A percentile compares a stretch with the other conserved stretches of the same genome.
phyloP scores from a whole-genome alignment of 768 basidiomycete species.

The Hypholoma fasciculare region DNA sequence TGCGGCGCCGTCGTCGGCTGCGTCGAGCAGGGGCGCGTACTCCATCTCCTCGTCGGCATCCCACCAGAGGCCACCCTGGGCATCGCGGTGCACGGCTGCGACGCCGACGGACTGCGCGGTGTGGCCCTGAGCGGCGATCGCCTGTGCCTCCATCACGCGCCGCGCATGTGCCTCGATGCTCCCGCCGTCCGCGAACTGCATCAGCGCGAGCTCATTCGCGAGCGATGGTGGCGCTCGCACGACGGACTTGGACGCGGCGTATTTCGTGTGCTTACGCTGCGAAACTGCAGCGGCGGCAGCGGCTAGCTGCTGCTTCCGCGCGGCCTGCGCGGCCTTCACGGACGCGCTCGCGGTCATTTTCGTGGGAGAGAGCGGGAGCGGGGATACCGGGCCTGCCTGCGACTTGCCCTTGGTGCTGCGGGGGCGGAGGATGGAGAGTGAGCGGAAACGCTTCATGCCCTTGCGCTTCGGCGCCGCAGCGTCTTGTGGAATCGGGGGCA shows the following conservation, averaged over 20 bases:
- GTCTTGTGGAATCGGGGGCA: slow-evolving; percentile 21
- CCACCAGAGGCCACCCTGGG: slow-evolving; percentile 64
- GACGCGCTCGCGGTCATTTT: slow-evolving; percentile 18
- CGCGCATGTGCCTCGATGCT: slow-evolving; percentile 52
- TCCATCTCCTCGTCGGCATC: slow-evolving; percentile 75
- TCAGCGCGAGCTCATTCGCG: slow-evolving; percentile 63
- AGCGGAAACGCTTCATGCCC: slow-evolving; percentile 30
- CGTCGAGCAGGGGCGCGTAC: slow-evolving; percentile 58
- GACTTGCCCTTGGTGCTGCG: slow-evolving; percentile 34
- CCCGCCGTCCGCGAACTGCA: slow-evolving; percentile 72
- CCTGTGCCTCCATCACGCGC: slow-evolving; percentile 55
- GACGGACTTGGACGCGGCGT: neutral
- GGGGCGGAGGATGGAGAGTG: slow-evolving; percentile 48
- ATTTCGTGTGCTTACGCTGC: slow-evolving; percentile 41
- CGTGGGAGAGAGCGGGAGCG: slow-evolving; percentile 23
- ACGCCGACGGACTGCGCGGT: slow-evolving; percentile 29
- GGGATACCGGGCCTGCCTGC: slow-evolving; percentile 17
- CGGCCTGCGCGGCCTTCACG: slow-evolving; percentile 12
- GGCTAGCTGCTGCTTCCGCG: neutral
- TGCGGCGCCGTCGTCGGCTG: slow-evolving; percentile 17
- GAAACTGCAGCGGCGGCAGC: slow-evolving; percentile 25
- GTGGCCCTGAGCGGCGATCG: slow-evolving; percentile 39
- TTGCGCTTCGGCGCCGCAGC: slow-evolving; percentile 14
- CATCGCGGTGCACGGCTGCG: slow-evolving; percentile 60
- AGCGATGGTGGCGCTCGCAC: slow-evolving; percentile 46